Evolutionary conservation across 257 asterid species (phyloP).

Genomic region (Fraxinus excelsior): DNA sequence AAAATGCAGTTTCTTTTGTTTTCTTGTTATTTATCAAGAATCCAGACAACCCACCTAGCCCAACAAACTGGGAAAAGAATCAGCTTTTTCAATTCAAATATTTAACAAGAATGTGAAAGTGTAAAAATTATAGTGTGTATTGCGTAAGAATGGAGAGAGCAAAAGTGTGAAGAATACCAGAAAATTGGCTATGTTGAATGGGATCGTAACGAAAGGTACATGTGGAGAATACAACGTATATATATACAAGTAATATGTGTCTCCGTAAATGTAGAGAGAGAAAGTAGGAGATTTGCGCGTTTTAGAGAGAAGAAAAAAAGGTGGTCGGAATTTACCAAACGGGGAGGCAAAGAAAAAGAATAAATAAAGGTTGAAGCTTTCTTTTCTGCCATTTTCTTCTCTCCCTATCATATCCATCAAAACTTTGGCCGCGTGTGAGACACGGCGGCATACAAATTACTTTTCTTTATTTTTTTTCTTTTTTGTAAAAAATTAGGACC

Average conservation of each 20-base stretch:
- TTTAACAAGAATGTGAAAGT: constrained; percentile 16
- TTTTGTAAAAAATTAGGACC: no score
- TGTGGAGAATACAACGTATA: constrained; percentile 28
- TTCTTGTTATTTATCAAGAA: constrained; percentile 2
- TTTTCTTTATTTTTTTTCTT: not conserved
- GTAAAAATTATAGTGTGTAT: not conserved
- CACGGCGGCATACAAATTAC: not conserved
- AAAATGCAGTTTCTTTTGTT: not conserved
- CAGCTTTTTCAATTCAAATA: not conserved
- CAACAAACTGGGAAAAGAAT: constrained; percentile 15
- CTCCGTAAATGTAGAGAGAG: constrained; percentile 47
- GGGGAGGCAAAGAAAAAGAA: not conserved
- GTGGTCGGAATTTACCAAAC: constrained; percentile 36
- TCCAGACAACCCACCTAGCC: constrained; percentile 25
- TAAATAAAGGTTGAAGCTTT: constrained; percentile 13
- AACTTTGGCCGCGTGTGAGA: constrained; percentile 3
- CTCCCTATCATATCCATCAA: not conserved
- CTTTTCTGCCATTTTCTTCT: not conserved
- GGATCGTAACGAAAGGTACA: constrained; percentile 42
- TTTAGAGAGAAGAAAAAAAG: constrained; percentile 30
- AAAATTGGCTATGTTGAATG: constrained; percentile 30
- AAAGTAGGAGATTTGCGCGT: constrained; percentile 38
- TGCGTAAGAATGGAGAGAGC: not conserved
- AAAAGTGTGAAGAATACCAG: constrained; percentile 28
- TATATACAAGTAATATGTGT: constrained; percentile 20